A percentile compares a stretch with the other conserved stretches of the same genome.
Conservation (phyloP, 441 rosid genomes). For the Gossypium schwendimanii region DNA sequence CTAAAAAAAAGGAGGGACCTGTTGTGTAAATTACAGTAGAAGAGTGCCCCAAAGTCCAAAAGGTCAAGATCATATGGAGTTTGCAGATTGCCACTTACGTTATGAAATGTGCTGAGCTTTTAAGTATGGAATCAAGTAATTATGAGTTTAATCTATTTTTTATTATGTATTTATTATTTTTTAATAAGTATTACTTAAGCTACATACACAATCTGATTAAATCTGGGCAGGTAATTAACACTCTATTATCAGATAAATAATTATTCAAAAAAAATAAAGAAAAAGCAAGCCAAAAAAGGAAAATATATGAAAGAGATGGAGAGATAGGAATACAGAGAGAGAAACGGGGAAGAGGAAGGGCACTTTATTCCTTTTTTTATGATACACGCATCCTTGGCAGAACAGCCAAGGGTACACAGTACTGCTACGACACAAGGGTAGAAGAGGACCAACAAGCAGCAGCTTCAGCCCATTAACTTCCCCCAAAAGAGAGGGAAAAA, state of each 20-base stretch:
- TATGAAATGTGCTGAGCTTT: neutral
- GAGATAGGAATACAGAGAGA: conserved; percentile 19
- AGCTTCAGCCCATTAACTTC: neutral
- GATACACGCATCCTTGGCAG: conserved; percentile 67
- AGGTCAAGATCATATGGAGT: neutral
- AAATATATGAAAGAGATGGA: neutral
- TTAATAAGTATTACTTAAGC: neutral
- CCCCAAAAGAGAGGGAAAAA: neutral
- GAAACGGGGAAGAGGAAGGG: conserved; percentile 16
- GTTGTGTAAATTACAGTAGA: conserved; percentile 7
- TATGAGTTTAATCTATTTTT: neutral
- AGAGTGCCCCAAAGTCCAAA: neutral
- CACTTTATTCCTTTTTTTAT: conserved; percentile 40
- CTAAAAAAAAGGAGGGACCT: conserved; percentile 2
- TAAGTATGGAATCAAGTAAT: neutral
- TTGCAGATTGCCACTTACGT: neutral
- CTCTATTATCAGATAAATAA: too few relatives aligned
- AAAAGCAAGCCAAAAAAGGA: neutral
- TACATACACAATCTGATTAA: neutral
- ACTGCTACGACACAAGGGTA: conserved; percentile 23
- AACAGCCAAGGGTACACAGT: conserved; percentile 28
- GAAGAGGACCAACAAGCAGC: conserved; percentile 4
- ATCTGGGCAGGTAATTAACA: neutral
- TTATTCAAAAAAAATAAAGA: neutral
- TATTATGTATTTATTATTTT: neutral